Evolutionary conservation across 2,329 filamentous ascomycete species (phyloP).

Genomic region (Phialophora tarda): DNA sequence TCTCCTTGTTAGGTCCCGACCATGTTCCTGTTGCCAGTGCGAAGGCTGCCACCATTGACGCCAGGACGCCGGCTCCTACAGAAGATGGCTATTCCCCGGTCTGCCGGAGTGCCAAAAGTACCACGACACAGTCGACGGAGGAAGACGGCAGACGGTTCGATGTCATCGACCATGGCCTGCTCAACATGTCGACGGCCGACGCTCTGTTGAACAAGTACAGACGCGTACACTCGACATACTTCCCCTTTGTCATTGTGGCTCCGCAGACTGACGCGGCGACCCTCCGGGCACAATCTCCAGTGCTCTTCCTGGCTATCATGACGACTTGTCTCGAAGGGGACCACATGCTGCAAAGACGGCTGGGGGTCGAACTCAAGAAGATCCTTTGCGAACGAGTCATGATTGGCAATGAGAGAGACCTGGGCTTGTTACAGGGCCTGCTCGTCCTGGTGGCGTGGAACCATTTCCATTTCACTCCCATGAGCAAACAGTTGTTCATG

Average conservation of each 20-base stretch:
- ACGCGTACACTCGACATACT: constrained; percentile 11
- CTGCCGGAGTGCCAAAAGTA: constrained; percentile 5
- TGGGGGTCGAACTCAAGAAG: constrained; percentile 15
- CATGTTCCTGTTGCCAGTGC: not conserved
- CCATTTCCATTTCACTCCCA: constrained; percentile 24
- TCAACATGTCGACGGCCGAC: constrained; percentile 6
- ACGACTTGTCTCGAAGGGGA: constrained; percentile 20
- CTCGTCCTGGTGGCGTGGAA: constrained; percentile 19
- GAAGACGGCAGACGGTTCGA: constrained; percentile 10
- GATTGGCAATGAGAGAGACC: constrained; percentile 16
- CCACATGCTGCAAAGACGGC: constrained; percentile 12
- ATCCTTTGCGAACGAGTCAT: constrained; percentile 12
- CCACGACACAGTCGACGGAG: not conserved
- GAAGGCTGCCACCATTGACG: not conserved
- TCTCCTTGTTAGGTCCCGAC: constrained; percentile 12
- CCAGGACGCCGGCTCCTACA: constrained; percentile 1
- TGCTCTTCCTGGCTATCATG: constrained; percentile 18
- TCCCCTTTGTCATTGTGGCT: constrained; percentile 22
- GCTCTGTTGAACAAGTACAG: constrained; percentile 14
- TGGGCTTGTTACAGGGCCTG: constrained; percentile 22
- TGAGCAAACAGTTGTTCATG: constrained; percentile 19
- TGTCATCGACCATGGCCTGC: constrained; percentile 7
- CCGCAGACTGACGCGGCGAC: constrained; percentile 17
- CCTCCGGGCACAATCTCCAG: constrained; percentile 7
- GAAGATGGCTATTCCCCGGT: not conserved